Conservation (phyloP, 2,329 filamentous ascomycete genomes). For the Piedraia hortae region DNA sequence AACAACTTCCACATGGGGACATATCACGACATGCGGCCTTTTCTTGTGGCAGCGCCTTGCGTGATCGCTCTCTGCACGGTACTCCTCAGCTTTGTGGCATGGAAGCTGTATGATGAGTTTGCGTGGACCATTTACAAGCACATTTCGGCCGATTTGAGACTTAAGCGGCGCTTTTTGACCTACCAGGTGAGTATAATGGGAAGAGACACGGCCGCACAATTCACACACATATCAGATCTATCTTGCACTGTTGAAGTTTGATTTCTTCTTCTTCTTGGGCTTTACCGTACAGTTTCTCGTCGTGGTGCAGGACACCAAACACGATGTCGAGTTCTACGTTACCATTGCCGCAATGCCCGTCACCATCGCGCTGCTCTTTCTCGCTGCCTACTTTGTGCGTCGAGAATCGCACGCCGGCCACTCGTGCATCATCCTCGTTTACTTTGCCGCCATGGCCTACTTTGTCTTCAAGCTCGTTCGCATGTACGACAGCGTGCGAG, state of each 20-base stretch:
- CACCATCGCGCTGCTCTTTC: constrained; percentile 65
- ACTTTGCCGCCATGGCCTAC: constrained; percentile 71
- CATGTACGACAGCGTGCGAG: constrained; percentile 44
- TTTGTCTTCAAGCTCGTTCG: constrained; percentile 96
- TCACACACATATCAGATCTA: constrained; percentile 39
- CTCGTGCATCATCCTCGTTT: constrained; percentile 49
- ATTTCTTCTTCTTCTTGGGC: constrained; percentile 98
- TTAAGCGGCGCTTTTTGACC: constrained; percentile 88
- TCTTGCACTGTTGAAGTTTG: constrained; percentile 90
- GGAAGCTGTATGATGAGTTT: constrained; percentile 95
- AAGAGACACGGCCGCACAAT: not conserved
- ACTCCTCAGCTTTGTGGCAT: constrained; percentile 48
- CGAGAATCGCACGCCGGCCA: constrained; percentile 60
- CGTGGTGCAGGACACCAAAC: constrained; percentile 41
- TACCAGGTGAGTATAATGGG: constrained; percentile 44
- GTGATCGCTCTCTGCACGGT: constrained; percentile 54
- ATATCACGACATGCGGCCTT: constrained; percentile 44
- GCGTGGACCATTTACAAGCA: constrained; percentile 99
- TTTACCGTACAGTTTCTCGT: constrained; percentile 97
- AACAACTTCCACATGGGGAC: constrained; percentile 23
- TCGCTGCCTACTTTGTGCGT: constrained; percentile 62
- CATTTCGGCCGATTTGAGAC: constrained; percentile 83
- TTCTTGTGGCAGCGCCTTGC: constrained; percentile 59
- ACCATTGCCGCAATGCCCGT: constrained; percentile 77
- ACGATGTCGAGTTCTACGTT: constrained; percentile 51